Evolutionary conservation across 208 protist species (phyloP).

Genomic region (Acanthamoeba pearcei): DNA sequence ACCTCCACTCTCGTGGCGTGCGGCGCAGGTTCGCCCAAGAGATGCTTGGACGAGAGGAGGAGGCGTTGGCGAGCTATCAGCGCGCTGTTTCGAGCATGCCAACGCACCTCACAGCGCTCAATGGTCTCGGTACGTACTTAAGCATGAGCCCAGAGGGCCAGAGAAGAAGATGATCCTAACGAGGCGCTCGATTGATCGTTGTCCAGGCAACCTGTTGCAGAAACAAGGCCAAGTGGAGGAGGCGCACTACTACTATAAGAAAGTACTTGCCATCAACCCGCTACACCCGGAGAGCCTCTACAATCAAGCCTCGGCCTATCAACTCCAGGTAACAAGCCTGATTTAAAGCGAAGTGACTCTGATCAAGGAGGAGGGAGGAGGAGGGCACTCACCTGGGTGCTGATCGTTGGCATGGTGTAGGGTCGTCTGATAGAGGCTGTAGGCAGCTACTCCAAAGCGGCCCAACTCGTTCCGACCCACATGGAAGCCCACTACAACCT

Average conservation of each 20-base stretch:
- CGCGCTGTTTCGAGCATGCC: not conserved
- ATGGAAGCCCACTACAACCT: not conserved
- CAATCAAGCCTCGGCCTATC: not conserved
- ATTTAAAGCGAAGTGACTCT: not conserved
- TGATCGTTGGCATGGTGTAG: not conserved
- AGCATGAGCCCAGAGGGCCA: no score
- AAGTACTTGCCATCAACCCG: not conserved
- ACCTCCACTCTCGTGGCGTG: not conserved
- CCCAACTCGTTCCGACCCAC: not conserved
- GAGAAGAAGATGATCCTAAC: no score
- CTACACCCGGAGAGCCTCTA: not conserved
- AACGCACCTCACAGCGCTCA: not conserved
- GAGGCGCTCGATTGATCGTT: no score
- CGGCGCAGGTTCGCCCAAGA: not conserved
- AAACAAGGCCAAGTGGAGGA: not conserved
- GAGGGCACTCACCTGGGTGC: not conserved
- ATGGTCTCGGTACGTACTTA: not conserved
- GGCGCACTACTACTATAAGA: conserved; percentile 9
- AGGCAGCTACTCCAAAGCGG: not conserved
- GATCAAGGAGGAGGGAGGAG: not conserved
- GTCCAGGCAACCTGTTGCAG: conserved; percentile 12
- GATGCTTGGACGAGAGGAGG: conserved; percentile 2
- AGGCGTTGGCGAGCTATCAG: not conserved
- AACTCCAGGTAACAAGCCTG: not conserved
- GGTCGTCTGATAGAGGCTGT: not conserved